Conservation (phyloP, 768 basidiomycete genomes). For the Leccinum pellstonianum region DNA sequence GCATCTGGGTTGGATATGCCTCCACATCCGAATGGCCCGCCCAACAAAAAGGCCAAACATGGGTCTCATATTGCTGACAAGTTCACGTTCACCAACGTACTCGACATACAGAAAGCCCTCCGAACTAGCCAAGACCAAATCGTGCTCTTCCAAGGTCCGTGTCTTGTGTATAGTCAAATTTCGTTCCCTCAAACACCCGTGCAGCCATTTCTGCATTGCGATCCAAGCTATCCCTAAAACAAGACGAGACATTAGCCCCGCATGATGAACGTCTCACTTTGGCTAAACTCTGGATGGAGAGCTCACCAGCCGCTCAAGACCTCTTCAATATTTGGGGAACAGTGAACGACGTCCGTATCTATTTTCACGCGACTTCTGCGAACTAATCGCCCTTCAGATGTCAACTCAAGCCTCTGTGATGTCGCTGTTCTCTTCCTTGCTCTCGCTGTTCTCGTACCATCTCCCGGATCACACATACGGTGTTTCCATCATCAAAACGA, state of each 20-base stretch:
- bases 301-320: constrained; percentile 54
- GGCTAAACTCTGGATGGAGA: constrained; percentile 61
- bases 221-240: constrained; percentile 51
- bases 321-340: constrained; percentile 64
- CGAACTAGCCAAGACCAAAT: constrained; percentile 13
- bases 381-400: constrained; percentile 32
- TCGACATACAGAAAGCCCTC: constrained; percentile 26
- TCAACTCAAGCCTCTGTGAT: constrained; percentile 44
- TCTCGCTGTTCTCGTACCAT: constrained; percentile 64
- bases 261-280: constrained; percentile 62
- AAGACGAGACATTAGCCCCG: constrained; percentile 48
- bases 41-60: constrained; percentile 27
- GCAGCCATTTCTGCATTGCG: constrained; percentile 52
- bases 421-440: constrained; percentile 56
- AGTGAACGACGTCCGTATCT: constrained; percentile 44
- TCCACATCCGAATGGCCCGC: constrained; percentile 5
- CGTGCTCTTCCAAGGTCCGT: constrained; percentile 25
- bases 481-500: constrained; percentile 55
- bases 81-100: constrained; percentile 19
- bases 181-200: background rate
- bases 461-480: constrained; percentile 67
- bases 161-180: background rate
- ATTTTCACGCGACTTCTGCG: background rate
- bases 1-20: constrained; percentile 15
- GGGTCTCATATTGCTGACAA: constrained; percentile 7